Evolutionary conservation across 768 basidiomycete species (phyloP), one percentile per base, ranked within the genome.

Genomic region (Clavulina sp.): DNA sequence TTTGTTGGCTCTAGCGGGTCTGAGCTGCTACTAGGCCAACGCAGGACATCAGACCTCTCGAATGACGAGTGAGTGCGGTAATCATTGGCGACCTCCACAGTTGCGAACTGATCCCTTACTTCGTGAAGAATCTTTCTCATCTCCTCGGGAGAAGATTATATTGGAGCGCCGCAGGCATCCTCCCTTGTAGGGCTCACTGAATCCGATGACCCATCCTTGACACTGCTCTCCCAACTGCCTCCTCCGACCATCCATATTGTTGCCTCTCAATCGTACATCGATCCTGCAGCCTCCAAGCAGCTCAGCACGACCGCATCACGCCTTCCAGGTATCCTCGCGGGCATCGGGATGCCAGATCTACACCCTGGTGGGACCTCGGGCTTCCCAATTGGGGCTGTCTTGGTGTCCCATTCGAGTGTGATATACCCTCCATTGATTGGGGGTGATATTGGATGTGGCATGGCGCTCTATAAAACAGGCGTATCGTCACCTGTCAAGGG

Each of bases 341-440:
- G 61, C 4, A 60, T 66, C n/a, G 67, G 66, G 18, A 64, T 69
- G 59, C 67, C 69, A 24, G 68, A 68, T 56, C 62, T 69, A 5
- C 68, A 69, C 59, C 67, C 67, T 16, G 67, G 68, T 4, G 60
- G 56, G 48, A 58, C 64, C n/a, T n/a, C n/a, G n/a, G 67, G 65
- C 47, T 47, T 41, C 48, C 54, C 55, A 5, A 50, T 55, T 60
- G 67, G 66, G 33, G 66, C 65, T 50, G 64, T 64, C 18, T 58
- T 66, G 48, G 62, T 61, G n/a, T 56, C 63, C 18, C 62, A 68
- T 30, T 21, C 13, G 13, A 13, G 13, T 13, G 67, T 66, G 19
- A 58, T 69, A 40, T 69, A 66, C 49, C 68, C 69, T 28, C 66
- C 68, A 16, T 59, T 69, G 33, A 67, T 70, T 33, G 66, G 66